phyloP scores from a whole-genome alignment of 352 stramenopile species.

The Phytophthora quininea region DNA sequence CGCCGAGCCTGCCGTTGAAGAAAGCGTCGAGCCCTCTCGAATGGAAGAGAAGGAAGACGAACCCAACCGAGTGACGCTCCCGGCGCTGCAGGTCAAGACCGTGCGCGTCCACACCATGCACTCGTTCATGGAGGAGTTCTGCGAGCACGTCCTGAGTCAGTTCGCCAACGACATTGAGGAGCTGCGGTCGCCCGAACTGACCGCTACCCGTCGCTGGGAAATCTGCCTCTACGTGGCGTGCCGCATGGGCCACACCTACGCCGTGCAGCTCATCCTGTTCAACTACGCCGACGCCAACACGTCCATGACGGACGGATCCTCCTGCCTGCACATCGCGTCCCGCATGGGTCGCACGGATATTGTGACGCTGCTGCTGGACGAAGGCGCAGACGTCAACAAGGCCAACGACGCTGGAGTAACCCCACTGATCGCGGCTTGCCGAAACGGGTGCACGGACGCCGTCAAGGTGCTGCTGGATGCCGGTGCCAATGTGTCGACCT shows the following conservation, averaged over 20 bases:
- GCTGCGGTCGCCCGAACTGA: slow-evolving; percentile 52
- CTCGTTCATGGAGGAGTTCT: slow-evolving; percentile 84
- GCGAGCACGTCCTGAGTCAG: slow-evolving; percentile 64
- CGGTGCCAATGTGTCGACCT: slow-evolving; percentile 46
- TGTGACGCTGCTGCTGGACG: slow-evolving; percentile 63
- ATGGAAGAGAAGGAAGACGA: slow-evolving; percentile 12
- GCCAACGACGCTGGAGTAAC: slow-evolving; percentile 69
- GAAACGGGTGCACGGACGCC: slow-evolving; percentile 63
- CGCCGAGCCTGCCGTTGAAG: slow-evolving; percentile 18
- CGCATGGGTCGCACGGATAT: slow-evolving; percentile 74
- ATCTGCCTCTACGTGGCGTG: slow-evolving; percentile 77
- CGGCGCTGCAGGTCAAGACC: slow-evolving; percentile 58
- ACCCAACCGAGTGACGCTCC: slow-evolving; percentile 33
- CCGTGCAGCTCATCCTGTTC: slow-evolving; percentile 75
- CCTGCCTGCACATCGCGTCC: slow-evolving; percentile 75
- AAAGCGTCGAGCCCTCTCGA: slow-evolving; percentile 7
- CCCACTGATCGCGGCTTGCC: slow-evolving; percentile 71
- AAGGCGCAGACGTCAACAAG: slow-evolving; percentile 68
- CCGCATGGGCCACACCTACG: slow-evolving; percentile 75
- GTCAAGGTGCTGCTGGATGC: slow-evolving; percentile 60
- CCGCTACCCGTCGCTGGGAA: slow-evolving; percentile 64
- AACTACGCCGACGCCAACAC: slow-evolving; percentile 74
- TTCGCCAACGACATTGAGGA: slow-evolving; percentile 72
- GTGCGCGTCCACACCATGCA: slow-evolving; percentile 75
- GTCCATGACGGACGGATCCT: slow-evolving; percentile 62